Base-by-base conservation (phyloP, 495 filamentous ascomycete species). In the Lophium mytilinum region DNA sequence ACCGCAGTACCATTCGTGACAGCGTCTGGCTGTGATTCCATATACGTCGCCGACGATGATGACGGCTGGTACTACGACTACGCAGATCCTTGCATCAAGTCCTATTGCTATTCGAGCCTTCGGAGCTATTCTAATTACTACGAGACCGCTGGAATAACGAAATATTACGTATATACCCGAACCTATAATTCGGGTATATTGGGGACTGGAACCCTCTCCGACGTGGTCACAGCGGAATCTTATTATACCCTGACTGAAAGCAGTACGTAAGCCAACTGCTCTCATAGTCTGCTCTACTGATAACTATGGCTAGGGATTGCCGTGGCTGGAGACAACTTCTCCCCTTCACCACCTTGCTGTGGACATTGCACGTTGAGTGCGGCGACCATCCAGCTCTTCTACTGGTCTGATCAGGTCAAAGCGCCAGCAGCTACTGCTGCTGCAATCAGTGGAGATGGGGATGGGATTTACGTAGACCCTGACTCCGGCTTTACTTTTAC, bases 401-500 rank as follows among this genome's bases (percentile, higher is more conserved):
- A 37, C 35, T 61, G 58, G 58, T 39, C 58, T 3, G n/a, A 18
- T 9, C 14, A 9, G 11, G 30, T 24, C 12, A 21, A 21, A 4
- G 39, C 46, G 5, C 34, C 37, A n/a, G 36, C 58, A 4, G 52
- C 52, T 17, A 21, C 17, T 17, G 47, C 43, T 6, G 41, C 36
- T 7, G 39, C 14, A 12, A n/a, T 56, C 18, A 11, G 36, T 14
- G n/a, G 7, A 2, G n/a, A 51, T 45, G 56, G 49, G 17, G 43
- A 39, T 7, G 58, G 52, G 9, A 55, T 14, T 21, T 61, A 61
- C 46, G 40, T 61, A 6, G 58, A 61, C 33, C 41, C 41, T 17
- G 52, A 61, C 11, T 4, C n/a, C 43, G 52, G 52, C 14, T 61
- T 61, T 41, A 61, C 58, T 3, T 61, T 55, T 36, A 37, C 39